Evolutionary conservation across 1,139 yeast species (phyloP).

Genomic region (Yamadazyma diospyri): DNA sequence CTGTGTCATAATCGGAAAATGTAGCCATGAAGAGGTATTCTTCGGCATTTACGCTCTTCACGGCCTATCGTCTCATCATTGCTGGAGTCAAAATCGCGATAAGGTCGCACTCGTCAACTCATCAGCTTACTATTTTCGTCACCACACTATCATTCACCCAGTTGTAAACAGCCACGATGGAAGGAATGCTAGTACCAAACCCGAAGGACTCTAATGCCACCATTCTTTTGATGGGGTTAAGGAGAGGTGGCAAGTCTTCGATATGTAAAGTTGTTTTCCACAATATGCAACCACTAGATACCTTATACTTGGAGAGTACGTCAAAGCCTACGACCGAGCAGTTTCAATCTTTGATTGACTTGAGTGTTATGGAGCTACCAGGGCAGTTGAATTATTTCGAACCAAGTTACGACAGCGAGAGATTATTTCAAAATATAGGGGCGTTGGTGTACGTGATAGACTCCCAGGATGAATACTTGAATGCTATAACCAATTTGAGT

Average conservation of each 20-base stretch:
- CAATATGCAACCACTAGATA: constrained; percentile 94
- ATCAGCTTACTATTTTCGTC: background rate
- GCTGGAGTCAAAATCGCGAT: constrained; percentile 2
- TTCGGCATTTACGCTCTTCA: too few relatives aligned
- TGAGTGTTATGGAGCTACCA: constrained; percentile 93
- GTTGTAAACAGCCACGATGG: too few relatives aligned
- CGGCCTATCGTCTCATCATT: too few relatives aligned
- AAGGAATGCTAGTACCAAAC: constrained; percentile 26
- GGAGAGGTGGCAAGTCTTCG: constrained; percentile 81
- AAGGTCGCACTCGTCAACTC: constrained; percentile 1
- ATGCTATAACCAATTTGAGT: constrained; percentile 84
- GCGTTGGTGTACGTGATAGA: constrained; percentile 93
- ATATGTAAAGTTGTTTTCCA: constrained; percentile 94
- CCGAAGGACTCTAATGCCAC: constrained; percentile 61
- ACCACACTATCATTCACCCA: too few relatives aligned
- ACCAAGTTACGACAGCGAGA: constrained; percentile 75
- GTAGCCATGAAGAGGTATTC: too few relatives aligned
- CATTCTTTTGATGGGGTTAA: constrained; percentile 79
- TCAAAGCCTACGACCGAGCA: constrained; percentile 82
- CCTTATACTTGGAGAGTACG: constrained; percentile 85
- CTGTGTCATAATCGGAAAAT: too few relatives aligned
- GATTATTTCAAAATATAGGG: constrained; percentile 80
- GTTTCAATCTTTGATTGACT: constrained; percentile 73
- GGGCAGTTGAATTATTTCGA: constrained; percentile 91
- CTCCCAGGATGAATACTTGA: constrained; percentile 89